Evolutionary conservation across 192 early-diverging fungal species (phyloP).

Genomic region (Coemansia sp.): DNA sequence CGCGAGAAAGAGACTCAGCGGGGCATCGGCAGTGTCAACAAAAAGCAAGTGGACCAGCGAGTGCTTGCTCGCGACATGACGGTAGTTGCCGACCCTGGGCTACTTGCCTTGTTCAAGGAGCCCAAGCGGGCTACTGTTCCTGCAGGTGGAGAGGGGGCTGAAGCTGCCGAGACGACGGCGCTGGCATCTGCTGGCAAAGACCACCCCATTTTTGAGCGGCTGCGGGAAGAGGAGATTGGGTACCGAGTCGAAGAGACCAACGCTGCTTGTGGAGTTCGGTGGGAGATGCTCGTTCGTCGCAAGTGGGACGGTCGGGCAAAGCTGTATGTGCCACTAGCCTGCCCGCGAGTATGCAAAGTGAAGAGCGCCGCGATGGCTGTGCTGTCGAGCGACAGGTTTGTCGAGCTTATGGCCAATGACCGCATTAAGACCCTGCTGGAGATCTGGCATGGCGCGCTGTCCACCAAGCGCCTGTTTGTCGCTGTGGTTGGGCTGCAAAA

Average conservation of each 20-base stretch:
- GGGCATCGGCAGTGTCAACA: conserved; percentile 9
- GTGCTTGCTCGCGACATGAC: conserved; percentile 23
- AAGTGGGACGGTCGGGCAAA: conserved; percentile 19
- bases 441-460: conserved; percentile 35
- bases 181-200: not conserved
- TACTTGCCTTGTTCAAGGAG: conserved; percentile 4
- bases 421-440: conserved; percentile 12
- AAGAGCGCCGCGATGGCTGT: conserved; percentile 26
- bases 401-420: conserved; percentile 5
- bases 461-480: conserved; percentile 16
- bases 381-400: conserved; percentile 8
- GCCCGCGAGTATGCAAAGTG: not conserved
- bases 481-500: conserved; percentile 36
- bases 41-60: conserved; percentile 7
- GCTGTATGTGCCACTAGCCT: conserved; percentile 25
- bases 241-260: not conserved
- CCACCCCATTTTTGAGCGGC: conserved; percentile 1
- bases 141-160: not conserved
- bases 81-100: conserved; percentile 15
- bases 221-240: not conserved
- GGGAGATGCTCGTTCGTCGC: conserved; percentile 30
- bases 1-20: not conserved
- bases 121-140: not conserved
- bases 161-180: no score
- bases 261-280: conserved; percentile 8